Conservation (phyloP, 768 basidiomycete genomes). For the Cystobasidium onofrii region DNA sequence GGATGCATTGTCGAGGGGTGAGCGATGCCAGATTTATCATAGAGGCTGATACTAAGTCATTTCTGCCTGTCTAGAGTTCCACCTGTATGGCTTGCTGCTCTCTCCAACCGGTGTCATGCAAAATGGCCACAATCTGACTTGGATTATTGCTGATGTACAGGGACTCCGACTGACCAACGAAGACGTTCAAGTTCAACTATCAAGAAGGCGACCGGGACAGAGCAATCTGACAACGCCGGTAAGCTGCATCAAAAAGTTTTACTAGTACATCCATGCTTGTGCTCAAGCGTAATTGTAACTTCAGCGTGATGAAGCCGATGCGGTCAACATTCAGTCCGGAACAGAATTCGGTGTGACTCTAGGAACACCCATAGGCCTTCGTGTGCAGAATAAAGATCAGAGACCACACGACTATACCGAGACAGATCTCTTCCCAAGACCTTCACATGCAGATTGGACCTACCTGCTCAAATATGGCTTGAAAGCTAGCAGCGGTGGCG, state of each 20-base stretch:
- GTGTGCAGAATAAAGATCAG: conserved; percentile 96
- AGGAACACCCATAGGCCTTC: conserved; percentile 92
- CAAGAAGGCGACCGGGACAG: conserved; percentile 85
- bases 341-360: conserved; percentile 87
- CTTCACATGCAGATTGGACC: conserved; percentile 95
- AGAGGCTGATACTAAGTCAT: no score
- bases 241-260: no score
- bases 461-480: conserved; percentile 95
- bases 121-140: conserved; percentile 9
- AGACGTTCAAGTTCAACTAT: conserved; percentile 86
- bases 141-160: conserved; percentile 49
- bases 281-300: background rate
- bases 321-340: conserved; percentile 86
- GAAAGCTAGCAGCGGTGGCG: conserved; percentile 95
- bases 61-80: conserved; percentile 4
- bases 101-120: background rate
- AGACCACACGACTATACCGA: conserved; percentile 97
- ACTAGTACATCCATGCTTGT: no score
- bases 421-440: conserved; percentile 93
- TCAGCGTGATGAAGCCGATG: conserved; percentile 90
- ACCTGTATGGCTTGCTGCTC: conserved; percentile 12
- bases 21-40: background rate
- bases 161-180: conserved; percentile 68
- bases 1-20: conserved; percentile 97
- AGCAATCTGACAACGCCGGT: conserved; percentile 93